Conservation (phyloP, 805 yeast species). For the Candida andamanensis region DNA sequence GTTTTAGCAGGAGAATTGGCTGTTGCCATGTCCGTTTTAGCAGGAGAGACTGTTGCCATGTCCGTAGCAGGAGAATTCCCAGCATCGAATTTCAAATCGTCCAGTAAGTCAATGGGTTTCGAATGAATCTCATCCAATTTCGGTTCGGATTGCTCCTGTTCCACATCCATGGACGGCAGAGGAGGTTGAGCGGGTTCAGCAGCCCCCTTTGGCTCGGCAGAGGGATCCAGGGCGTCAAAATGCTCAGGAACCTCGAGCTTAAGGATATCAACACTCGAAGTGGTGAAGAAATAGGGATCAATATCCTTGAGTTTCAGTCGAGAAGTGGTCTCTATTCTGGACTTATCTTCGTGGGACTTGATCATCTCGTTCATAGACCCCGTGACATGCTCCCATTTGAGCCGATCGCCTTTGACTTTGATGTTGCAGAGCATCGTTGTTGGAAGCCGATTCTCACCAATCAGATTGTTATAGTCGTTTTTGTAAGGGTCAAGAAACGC, state of each 20-base stretch:
- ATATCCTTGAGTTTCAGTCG: conserved; percentile 39
- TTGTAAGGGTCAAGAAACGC: conserved; percentile 28
- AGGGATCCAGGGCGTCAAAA: conserved; percentile 20
- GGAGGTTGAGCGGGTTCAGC: background rate
- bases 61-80: background rate
- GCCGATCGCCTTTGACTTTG: conserved; percentile 1
- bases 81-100: background rate
- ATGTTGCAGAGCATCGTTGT: conserved; percentile 2
- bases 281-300: conserved; percentile 51
- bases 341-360: conserved; percentile 25
- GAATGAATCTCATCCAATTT: conserved; percentile 1
- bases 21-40: background rate
- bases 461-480: conserved; percentile 7
- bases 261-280: conserved; percentile 31
- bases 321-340: conserved; percentile 27
- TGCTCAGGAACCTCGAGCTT: conserved; percentile 16
- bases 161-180: background rate
- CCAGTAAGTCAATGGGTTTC: background rate
- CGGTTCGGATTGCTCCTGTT: background rate
- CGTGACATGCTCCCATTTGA: conserved; percentile 24
- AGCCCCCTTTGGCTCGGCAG: conserved; percentile 9
- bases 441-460: background rate
- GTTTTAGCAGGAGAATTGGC: background rate
- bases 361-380: conserved; percentile 31
- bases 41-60: background rate